Evolutionary conservation across 2,329 filamentous ascomycete genomes (phyloP), one percentile per base, ranked within the genome.

Genomic region (Aphanoascus verrucosus): DNA sequence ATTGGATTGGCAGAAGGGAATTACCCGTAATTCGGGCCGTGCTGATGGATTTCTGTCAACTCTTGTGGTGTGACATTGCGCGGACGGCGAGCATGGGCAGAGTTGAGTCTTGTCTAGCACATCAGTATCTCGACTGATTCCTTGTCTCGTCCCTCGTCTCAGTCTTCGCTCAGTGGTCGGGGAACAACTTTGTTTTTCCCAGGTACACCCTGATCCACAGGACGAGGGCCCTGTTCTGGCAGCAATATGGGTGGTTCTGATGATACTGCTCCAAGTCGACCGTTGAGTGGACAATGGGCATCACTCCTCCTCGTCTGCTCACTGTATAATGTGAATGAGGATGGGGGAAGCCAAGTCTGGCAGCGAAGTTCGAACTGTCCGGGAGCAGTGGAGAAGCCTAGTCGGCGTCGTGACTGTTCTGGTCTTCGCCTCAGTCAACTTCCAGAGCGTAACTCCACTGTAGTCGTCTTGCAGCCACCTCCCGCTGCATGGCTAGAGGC

Each of bases 11-110:
- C 46, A 47, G 46, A 34, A 37, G 12, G 8, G 15, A 35, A 42
- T n/a, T 51, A 51, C 49, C 49, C 49, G 49, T 51, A 35, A 51
- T 51, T 43, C 49, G 49, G 49, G 49, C 49, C 49, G 49, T 44
- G 40, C 28, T 28, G 37, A 32, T 37, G 34, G 28, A n/a, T 42
- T 41, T 49, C 48, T 49, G 35, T 32, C 28, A 6, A 17, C 20
- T 23, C 20, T 19, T 32, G 19, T 41, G 47, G 37, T 49, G 46
- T 47, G 44, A 47, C n/a, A 19, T 12, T 47, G n/a, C n/a, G 41
- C 17, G 41, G 19, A 12, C 17, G 41, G 14, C 17, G 11, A 37
- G 35, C 35, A 37, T 37, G 23, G 23, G 23, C 23, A 37, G 35
- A 37, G 35, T 37, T 45, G 20, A 14, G 9, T 5, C 20, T n/a